Evolutionary conservation across 148 eudicot genomes (phyloP).

Genomic region (Chenopodium suecicum): DNA sequence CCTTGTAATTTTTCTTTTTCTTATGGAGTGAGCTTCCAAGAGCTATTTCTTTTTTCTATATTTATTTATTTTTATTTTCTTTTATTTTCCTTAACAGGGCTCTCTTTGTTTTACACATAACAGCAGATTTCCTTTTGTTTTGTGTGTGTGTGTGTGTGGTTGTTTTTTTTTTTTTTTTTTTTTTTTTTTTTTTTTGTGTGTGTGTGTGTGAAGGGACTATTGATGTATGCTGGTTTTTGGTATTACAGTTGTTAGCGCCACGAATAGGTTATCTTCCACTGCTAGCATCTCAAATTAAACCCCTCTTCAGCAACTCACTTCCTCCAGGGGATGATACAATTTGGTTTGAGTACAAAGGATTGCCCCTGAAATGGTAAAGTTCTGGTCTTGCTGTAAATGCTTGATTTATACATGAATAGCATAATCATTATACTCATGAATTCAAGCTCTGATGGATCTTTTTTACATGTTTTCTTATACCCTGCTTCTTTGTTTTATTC

Average conservation of each 20-base stretch:
- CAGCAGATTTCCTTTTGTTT: background rate
- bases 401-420: background rate
- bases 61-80: background rate
- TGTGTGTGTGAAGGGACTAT: too few species aligned
- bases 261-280: constrained; percentile 88
- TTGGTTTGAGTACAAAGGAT: constrained; percentile 93
- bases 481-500: background rate
- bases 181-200: background rate
- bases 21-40: background rate
- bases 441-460: background rate
- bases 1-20: background rate
- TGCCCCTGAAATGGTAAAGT: constrained; percentile 85
- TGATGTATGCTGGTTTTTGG: constrained; percentile 1
- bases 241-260: constrained; percentile 80
- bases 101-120: background rate
- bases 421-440: background rate
- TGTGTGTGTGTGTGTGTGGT: too few species aligned
- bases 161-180: background rate
- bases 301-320: constrained; percentile 79
- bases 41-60: background rate
- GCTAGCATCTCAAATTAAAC: constrained; percentile 68
- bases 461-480: background rate
- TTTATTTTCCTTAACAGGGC: background rate
- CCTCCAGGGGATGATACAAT: constrained; percentile 93
- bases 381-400: constrained; percentile 5